Conservation (phyloP, 176 grass and related monocot genomes). For the Tuctoria greenei region DNA sequence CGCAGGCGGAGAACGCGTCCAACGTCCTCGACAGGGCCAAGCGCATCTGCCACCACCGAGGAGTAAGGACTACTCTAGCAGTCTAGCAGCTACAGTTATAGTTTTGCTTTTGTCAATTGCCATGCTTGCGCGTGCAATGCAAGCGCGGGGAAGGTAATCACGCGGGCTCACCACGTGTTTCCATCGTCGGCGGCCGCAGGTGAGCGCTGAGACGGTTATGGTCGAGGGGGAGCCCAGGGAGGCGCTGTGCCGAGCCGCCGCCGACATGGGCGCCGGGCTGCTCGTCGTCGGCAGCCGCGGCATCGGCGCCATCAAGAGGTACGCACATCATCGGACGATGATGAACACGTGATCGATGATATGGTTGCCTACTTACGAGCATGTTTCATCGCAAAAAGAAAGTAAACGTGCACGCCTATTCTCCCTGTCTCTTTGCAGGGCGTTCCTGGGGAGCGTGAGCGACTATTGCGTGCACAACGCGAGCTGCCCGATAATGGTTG, state of each 20-base stretch:
- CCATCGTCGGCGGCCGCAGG: not conserved
- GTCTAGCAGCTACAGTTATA: too few relatives aligned
- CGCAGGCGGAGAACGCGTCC: constrained; percentile 49
- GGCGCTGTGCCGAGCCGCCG: constrained; percentile 47
- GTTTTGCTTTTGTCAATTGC: too few relatives aligned
- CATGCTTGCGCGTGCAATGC: too few relatives aligned
- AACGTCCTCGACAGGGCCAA: constrained; percentile 33
- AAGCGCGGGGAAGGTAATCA: too few relatives aligned
- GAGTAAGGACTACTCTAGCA: constrained; percentile 4
- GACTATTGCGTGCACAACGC: constrained; percentile 49
- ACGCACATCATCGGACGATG: too few relatives aligned
- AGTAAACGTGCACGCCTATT: too few relatives aligned
- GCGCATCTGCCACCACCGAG: constrained; percentile 23
- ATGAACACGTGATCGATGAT: too few relatives aligned
- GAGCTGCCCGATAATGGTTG: constrained; percentile 41
- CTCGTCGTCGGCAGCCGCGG: constrained; percentile 58
- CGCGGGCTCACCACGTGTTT: too few relatives aligned
- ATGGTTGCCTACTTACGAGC: too few relatives aligned
- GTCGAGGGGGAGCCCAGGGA: constrained; percentile 36
- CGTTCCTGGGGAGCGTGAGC: constrained; percentile 52
- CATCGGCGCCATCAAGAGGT: constrained; percentile 48
- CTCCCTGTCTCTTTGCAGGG: not conserved
- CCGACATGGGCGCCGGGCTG: constrained; percentile 41
- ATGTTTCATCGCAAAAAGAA: too few relatives aligned
- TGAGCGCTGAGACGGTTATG: constrained; percentile 18